phyloP scores from a whole-genome alignment of 257 asterid species.

The Leptodermis oblonga region DNA sequence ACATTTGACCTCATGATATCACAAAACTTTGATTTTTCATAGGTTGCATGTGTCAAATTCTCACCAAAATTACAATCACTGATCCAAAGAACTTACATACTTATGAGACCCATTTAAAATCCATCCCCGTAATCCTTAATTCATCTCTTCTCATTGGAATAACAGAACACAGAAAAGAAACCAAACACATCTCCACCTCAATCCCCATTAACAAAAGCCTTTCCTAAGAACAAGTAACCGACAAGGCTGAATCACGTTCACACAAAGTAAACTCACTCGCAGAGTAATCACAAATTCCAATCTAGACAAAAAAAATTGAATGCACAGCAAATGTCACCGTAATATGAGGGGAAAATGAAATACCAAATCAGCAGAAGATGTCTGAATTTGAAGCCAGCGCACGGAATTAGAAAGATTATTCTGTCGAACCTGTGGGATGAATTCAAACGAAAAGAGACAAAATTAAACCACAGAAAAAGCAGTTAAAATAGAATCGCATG shows the following conservation, averaged over 20 bases:
- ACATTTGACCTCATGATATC: not conserved
- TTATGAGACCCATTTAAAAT: not conserved
- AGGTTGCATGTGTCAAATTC: not conserved
- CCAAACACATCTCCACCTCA: not conserved
- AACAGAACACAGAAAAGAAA: not conserved
- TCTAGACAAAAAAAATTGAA: not conserved
- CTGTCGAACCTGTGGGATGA: slow-evolving; percentile 50
- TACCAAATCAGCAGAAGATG: slow-evolving; percentile 69
- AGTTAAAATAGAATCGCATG: not conserved
- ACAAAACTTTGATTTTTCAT: not conserved
- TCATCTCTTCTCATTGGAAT: not conserved
- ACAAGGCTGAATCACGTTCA: not conserved
- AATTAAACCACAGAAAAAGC: not conserved
- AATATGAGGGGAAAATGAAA: not conserved
- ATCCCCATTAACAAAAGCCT: not conserved
- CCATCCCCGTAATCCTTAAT: not conserved
- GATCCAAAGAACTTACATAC: not conserved
- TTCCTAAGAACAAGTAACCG: not conserved
- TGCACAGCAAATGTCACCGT: not conserved
- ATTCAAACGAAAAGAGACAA: not conserved
- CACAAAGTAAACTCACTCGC: not conserved
- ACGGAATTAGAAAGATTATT: slow-evolving; percentile 50
- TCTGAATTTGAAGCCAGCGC: slow-evolving; percentile 91
- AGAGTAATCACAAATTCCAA: not conserved
- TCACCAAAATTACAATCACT: not conserved